Base-by-base conservation (phyloP, 352 stramenopile genomes). In the Phytopythium boreale region DNA sequence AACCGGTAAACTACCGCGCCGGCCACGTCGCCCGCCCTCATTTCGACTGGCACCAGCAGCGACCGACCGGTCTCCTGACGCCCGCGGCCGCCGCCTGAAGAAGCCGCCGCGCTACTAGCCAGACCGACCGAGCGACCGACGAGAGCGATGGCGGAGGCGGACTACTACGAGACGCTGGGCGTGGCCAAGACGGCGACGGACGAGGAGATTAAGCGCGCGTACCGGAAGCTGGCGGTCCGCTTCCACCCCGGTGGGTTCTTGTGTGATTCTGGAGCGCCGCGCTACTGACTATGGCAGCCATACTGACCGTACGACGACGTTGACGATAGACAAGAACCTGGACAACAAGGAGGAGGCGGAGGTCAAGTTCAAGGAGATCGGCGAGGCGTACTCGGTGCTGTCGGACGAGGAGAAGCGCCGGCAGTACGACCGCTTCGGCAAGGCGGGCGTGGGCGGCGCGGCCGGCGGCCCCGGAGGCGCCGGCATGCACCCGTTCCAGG, bases 361-460 rank as follows among this genome's bases (percentile, higher is more conserved):
- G 59, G 69, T 90, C 59, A 96, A 96, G 66, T 98, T 98, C 64
- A 93, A 93, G 62, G 76, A 93, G 64, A 93, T 93, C 61, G 84
- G 84, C 66, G 84, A 93, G 82, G 92, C 92, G 26, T 98, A 98
- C 67, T 89, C 92, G 34, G 85, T 98, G 44, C 79, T 98, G 8
- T 96, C 88, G 26, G 93, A 98, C 70, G 79, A 80, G 64, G 77
- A 92, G 46, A 96, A 97, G 75, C 63, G 90, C 31, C 74, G 91
- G 56, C 81, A 92, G 36, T 98, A 98, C 68, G 93, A 98, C 61
- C 86, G 93, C 61, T 98, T 96, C 66, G 92, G 92, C 31, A 93
- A 97, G 76, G 81, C 72, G 37, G 84, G 68, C 11, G 68, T 93
- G 39, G 76, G 75, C 36, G 77, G 79, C 24, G 68, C 69, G 15